Conservation (phyloP, 768 basidiomycete species). For the Tubosaeta brunneosetosa region DNA sequence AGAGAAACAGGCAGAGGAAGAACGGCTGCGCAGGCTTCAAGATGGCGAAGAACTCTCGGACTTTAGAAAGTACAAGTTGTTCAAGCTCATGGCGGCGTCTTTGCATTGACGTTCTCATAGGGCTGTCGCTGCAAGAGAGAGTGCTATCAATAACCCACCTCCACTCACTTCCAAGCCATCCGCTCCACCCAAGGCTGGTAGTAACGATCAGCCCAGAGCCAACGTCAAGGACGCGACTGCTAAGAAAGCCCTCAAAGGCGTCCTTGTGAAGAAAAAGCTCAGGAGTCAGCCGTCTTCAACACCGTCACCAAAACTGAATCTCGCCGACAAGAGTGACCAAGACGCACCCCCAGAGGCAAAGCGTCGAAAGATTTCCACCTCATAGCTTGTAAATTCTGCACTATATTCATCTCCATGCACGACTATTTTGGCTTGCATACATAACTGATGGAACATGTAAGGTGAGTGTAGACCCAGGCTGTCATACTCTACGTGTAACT, state of each 20-base stretch:
- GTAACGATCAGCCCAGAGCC: conserved; percentile 25
- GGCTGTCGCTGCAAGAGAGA: conserved; percentile 68
- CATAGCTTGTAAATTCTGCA: conserved; percentile 18
- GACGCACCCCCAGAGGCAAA: conserved; percentile 45
- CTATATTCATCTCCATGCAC: conserved; percentile 9
- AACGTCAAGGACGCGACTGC: conserved; percentile 43
- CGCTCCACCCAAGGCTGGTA: conserved; percentile 27
- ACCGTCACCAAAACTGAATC: conserved; percentile 15
- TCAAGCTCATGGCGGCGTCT: neutral
- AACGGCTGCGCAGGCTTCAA: conserved; percentile 64
- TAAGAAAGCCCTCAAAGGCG: conserved; percentile 71
- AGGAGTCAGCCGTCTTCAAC: conserved; percentile 34
- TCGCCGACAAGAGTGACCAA: conserved; percentile 18
- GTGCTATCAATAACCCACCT: conserved; percentile 40
- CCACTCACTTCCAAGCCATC: conserved; percentile 30
- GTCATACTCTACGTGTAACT: conserved; percentile 33
- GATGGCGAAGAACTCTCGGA: conserved; percentile 76
- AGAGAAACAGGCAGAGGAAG: conserved; percentile 71
- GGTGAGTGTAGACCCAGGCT: conserved; percentile 1
- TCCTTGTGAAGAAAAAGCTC: conserved; percentile 72
- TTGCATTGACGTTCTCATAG: conserved; percentile 30
- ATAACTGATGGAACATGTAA: neutral
- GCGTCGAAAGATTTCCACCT: conserved; percentile 49
- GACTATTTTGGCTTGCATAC: conserved; percentile 11
- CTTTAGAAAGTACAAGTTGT: conserved; percentile 65